Evolutionary conservation across 2,329 filamentous ascomycete genomes (phyloP), one percentile per base, ranked within the genome.

Genomic region (Ophiostoma novo-ulmi): DNA sequence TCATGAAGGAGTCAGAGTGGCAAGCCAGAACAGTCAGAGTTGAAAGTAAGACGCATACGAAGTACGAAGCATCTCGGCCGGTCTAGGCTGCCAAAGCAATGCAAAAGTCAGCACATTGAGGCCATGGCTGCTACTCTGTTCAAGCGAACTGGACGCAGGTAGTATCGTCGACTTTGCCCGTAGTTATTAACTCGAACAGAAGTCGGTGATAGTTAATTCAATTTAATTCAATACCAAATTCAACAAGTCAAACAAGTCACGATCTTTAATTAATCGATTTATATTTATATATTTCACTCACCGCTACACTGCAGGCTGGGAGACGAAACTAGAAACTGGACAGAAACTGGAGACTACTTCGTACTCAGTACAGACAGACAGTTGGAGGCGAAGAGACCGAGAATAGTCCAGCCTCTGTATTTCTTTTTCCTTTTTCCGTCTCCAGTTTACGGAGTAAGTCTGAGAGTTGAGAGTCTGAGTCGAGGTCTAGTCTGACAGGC

Each of bases 261-360:
- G 44, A 48, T 44, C 41, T 17, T 6, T 5, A 44, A 26, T 26
- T 35, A 31, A 63, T 63, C 58, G 58, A 63, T 63, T 26, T 17
- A 63, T 35, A 11, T 64, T 39, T 39, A 36, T n/a, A 14, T 39
- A 39, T 65, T 38, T 65, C 36, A 65, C 63, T 65, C 63, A 65
- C 63, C 63, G 63, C 63, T 65, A 65, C 63, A 65, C 61, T 64
- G 61, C 10, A 31, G 61, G 61, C 31, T 38, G 58, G 26, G 17
- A 22, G 31, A 35, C 52, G 52, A 58, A 58, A 58, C 52, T 13
- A 22, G 52, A n/a, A 58, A 8, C 22, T 26, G n/a, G 26, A 13
- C 7, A 48, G 44, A 48, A 26, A 58, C 52, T 58, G 52, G 52
- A 58, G 52, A 58, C 52, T 22, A 17, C 10, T 22, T 10, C 7